A percentile compares a stretch with the other conserved stretches of the same genome.
phyloP scores from a whole-genome alignment of 257 asterid species.

The Gentiana straminea region DNA sequence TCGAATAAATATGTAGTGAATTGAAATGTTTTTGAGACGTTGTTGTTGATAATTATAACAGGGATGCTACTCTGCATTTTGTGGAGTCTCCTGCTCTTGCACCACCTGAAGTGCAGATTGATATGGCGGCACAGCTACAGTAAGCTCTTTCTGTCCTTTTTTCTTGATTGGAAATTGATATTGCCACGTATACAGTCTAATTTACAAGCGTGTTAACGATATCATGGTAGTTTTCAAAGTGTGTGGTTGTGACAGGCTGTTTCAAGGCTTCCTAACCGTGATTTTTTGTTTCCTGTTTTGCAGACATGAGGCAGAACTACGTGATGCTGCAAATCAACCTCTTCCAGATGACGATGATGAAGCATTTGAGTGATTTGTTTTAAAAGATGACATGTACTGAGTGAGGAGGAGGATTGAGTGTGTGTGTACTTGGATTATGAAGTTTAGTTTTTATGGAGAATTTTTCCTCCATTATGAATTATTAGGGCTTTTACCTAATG shows the following conservation, averaged over 20 bases:
- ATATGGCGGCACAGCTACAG: constrained; percentile 65
- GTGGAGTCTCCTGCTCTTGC: constrained; percentile 89
- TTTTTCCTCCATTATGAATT: background rate
- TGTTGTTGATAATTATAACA: background rate
- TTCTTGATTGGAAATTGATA: constrained; percentile 15
- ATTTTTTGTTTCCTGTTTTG: background rate
- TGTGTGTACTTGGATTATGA: no score
- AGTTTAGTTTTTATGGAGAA: no score
- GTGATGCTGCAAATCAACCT: constrained; percentile 52
- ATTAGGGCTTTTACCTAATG: background rate
- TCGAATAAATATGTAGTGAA: no score
- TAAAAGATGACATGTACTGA: no score
- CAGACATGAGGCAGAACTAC: constrained; percentile 71
- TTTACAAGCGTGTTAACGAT: background rate
- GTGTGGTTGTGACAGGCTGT: no score
- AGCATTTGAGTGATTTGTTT: constrained; percentile 34
- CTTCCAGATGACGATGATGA: constrained; percentile 88
- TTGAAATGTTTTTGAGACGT: background rate
- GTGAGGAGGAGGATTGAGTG: no score
- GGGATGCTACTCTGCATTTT: constrained; percentile 68
- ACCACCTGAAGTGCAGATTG: constrained; percentile 86
- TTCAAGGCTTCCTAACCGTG: no score
- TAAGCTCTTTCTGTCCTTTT: constrained; percentile 12
- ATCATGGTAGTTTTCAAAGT: background rate
- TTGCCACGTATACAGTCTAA: no score